Percentiles rank a stretch among this genome's conserved stretches.
These are phyloP conservation scores for Kandelia obovata DNA, from an alignment of 345 rosid genomes.

Conservation along the genomic window DNA sequence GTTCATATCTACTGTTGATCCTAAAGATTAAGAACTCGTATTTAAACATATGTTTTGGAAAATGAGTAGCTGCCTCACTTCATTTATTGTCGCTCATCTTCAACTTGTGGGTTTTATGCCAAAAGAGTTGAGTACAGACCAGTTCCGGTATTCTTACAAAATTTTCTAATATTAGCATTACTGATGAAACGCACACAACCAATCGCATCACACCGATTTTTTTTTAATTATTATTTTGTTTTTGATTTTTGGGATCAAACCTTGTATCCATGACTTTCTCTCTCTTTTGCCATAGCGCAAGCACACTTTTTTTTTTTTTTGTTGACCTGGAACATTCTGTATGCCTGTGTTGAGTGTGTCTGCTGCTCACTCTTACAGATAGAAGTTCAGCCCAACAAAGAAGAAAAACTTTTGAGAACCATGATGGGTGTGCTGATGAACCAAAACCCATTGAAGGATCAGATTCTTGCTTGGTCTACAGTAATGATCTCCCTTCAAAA, in stretches of 20 bases:
- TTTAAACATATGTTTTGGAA: slow-evolving; percentile 21
- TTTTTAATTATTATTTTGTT: background rate
- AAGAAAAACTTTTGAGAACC: slow-evolving; percentile 37
- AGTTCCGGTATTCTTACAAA: slow-evolving; percentile 11
- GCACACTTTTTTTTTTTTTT: background rate
- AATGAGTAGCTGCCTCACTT: slow-evolving; percentile 21
- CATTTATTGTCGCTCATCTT: slow-evolving; percentile 32
- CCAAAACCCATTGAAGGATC: slow-evolving; percentile 39
- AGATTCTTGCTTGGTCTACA: slow-evolving; percentile 37
- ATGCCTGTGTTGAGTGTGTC: background rate
- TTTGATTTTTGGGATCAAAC: background rate
- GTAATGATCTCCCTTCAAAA: slow-evolving; percentile 28
- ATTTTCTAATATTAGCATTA: slow-evolving; percentile 38
- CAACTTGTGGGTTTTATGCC: slow-evolving; percentile 14
- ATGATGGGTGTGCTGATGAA: slow-evolving; percentile 34
- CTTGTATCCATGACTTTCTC: background rate
- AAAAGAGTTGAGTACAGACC: slow-evolving; percentile 27
- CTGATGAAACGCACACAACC: slow-evolving; percentile 26
- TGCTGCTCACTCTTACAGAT: slow-evolving; percentile 22
- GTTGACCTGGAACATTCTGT: background rate
- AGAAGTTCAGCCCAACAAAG: slow-evolving; percentile 29
- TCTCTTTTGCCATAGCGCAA: background rate
- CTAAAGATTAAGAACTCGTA: slow-evolving; percentile 9
- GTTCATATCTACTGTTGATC: slow-evolving; percentile 19
- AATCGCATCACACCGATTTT: background rate